These are phyloP conservation scores for Saturnispora serradocipensis DNA, from an alignment of 805 yeast genomes.

Conservation along the genomic window DNA sequence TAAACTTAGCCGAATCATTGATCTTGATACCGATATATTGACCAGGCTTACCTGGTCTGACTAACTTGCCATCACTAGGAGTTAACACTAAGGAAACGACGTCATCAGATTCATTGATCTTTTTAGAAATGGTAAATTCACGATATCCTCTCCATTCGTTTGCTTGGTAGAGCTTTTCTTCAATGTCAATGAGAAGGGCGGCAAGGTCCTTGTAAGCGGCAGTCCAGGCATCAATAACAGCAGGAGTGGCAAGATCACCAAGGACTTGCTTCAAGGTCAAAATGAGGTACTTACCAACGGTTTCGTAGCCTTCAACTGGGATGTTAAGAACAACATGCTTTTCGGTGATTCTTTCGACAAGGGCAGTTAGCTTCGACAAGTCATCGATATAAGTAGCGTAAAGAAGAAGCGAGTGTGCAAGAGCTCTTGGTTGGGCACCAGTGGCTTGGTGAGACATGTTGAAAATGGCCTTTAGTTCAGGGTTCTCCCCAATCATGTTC, in stretches of 20 bases:
- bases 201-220: conserved; percentile 60
- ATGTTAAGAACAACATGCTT: conserved; percentile 62
- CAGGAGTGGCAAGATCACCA: conserved; percentile 52
- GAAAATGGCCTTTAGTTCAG: conserved; percentile 51
- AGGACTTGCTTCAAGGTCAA: conserved; percentile 44
- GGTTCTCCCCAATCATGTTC: conserved; percentile 43
- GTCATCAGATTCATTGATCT: conserved; percentile 35
- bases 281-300: conserved; percentile 52
- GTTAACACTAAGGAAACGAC: conserved; percentile 44
- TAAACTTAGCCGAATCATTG: neutral
- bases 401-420: conserved; percentile 51
- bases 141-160: conserved; percentile 51
- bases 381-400: conserved; percentile 60
- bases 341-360: conserved; percentile 50
- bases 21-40: conserved; percentile 10
- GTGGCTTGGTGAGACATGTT: conserved; percentile 48
- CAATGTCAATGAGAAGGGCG: conserved; percentile 47
- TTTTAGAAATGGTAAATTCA: conserved; percentile 36
- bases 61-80: conserved; percentile 31
- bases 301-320: conserved; percentile 53
- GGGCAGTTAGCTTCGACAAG: conserved; percentile 40
- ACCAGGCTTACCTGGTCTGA: neutral
- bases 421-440: conserved; percentile 51
- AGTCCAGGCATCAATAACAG: conserved; percentile 54
- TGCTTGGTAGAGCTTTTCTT: conserved; percentile 35